A percentile compares a stretch with the other conserved stretches of the same genome.
These are phyloP conservation scores for Xylariaceae sp. DNA, from an alignment of 2,329 filamentous ascomycete genomes.

Conservation along the genomic window DNA sequence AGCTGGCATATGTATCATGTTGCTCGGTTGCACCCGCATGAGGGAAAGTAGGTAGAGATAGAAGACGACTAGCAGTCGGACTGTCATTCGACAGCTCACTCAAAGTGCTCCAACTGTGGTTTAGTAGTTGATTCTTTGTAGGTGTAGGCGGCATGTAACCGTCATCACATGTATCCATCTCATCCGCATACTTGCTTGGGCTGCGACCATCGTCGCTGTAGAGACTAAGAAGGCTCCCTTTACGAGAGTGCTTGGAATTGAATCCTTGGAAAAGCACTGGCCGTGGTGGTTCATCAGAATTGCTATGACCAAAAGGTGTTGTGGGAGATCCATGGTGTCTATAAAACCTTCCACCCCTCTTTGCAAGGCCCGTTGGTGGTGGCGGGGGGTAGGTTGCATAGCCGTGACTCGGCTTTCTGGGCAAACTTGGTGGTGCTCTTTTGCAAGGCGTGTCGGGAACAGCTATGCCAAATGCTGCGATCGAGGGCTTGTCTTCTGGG, in stretches of 20 bases:
- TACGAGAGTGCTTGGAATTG: constrained; percentile 43
- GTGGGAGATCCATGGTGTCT: constrained; percentile 74
- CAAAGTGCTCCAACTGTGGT: constrained; percentile 34
- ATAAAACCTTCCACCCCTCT: constrained; percentile 58
- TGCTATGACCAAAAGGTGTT: constrained; percentile 69
- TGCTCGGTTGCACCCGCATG: constrained; percentile 26
- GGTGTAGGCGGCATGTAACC: constrained; percentile 86
- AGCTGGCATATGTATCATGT: constrained; percentile 29
- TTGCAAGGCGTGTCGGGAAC: constrained; percentile 98
- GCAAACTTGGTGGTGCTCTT: constrained; percentile 43
- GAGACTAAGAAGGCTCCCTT: constrained; percentile 72
- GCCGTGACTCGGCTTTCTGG: constrained; percentile 51
- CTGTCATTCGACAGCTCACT: constrained; percentile 42
- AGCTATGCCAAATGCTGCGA: constrained; percentile 49
- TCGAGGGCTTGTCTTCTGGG: constrained; percentile 60
- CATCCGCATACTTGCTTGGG: constrained; percentile 45
- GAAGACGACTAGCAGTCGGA: constrained; percentile 45
- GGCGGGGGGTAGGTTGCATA: constrained; percentile 63
- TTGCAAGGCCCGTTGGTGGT: constrained; percentile 50
- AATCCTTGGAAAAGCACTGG: constrained; percentile 64
- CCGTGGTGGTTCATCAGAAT: constrained; percentile 54
- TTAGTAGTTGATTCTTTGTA: constrained; percentile 63
- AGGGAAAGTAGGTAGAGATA: constrained; percentile 40
- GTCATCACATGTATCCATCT: constrained; percentile 43
- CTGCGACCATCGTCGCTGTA: constrained; percentile 68